These are phyloP conservation scores for Termitomyces sp. DNA, from an alignment of 768 basidiomycete genomes.

Conservation along the genomic window DNA sequence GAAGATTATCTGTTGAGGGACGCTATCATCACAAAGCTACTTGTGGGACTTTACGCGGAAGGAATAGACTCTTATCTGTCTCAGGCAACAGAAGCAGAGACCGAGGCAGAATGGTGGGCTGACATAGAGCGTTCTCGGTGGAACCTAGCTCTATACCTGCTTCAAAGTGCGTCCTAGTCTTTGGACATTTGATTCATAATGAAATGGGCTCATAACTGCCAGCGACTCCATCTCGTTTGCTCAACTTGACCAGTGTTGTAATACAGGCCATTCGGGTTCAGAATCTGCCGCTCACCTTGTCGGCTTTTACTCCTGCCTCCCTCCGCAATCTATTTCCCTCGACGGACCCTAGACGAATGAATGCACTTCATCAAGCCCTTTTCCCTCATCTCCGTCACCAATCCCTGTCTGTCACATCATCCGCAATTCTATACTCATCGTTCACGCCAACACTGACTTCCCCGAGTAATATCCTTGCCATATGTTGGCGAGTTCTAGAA, in stretches of 20 bases:
- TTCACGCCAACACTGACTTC: background rate
- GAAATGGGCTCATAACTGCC: background rate
- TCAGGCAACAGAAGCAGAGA: conserved; percentile 68
- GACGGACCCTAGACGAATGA: conserved; percentile 41
- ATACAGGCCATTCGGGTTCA: conserved; percentile 37
- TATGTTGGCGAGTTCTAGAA: conserved; percentile 14
- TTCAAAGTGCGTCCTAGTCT: conserved; percentile 65
- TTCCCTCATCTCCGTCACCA: conserved; percentile 53
- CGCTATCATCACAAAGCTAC: conserved; percentile 45
- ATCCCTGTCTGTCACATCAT: conserved; percentile 15
- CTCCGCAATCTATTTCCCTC: conserved; percentile 47
- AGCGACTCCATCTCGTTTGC: conserved; percentile 47
- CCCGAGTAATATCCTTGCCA: conserved; percentile 4
- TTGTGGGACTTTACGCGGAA: conserved; percentile 59
- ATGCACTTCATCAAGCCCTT: conserved; percentile 50
- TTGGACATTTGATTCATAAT: background rate
- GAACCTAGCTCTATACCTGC: conserved; percentile 58
- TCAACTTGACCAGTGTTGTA: conserved; percentile 34
- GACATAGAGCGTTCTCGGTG: conserved; percentile 58
- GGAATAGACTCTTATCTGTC: conserved; percentile 60
- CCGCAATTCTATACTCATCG: conserved; percentile 13
- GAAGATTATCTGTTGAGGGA: conserved; percentile 37
- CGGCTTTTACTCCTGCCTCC: conserved; percentile 43
- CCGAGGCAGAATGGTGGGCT: conserved; percentile 85
- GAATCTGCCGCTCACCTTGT: conserved; percentile 43